Conservation (phyloP, 495 filamentous ascomycete species). For the Acidomyces sp. region DNA sequence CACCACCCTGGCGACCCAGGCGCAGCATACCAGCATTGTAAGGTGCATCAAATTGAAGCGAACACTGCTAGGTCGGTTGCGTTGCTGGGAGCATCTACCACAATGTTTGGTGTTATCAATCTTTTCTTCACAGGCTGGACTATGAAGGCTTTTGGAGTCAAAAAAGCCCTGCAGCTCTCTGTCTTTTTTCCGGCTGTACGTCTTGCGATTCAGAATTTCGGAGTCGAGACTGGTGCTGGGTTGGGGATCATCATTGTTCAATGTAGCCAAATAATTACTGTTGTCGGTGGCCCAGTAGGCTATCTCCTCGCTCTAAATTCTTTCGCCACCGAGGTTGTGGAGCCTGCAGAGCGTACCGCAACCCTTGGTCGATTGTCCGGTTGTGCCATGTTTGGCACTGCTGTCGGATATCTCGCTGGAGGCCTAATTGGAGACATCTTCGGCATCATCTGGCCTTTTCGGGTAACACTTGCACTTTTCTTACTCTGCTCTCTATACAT, state of each 20-base stretch:
- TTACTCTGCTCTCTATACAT: constrained; percentile 20
- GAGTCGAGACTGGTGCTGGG: constrained; percentile 36
- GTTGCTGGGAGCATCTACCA: constrained; percentile 36
- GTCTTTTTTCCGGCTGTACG: constrained; percentile 40
- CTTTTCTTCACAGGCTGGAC: constrained; percentile 45
- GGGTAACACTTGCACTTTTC: constrained; percentile 33
- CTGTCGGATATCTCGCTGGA: constrained; percentile 40
- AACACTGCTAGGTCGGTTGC: constrained; percentile 40
- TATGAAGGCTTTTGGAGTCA: constrained; percentile 42
- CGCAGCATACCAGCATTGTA: constrained; percentile 30
- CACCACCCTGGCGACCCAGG: constrained; percentile 29
- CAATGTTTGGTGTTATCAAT: constrained; percentile 37
- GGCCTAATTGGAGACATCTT: constrained; percentile 40
- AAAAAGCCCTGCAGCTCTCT: constrained; percentile 37
- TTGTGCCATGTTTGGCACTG: constrained; percentile 42
- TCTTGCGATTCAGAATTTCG: constrained; percentile 41
- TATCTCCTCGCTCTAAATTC: constrained; percentile 45
- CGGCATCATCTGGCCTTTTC: constrained; percentile 40
- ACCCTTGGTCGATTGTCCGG: constrained; percentile 43
- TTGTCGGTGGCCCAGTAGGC: constrained; percentile 43
- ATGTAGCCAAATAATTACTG: constrained; percentile 40
- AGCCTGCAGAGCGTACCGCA: constrained; percentile 36
- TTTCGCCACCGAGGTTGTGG: constrained; percentile 38
- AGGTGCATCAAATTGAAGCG: constrained; percentile 38
- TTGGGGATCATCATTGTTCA: constrained; percentile 44